Conservation (phyloP, 2,329 filamentous ascomycete species). For the Colletotrichum acutatum region DNA sequence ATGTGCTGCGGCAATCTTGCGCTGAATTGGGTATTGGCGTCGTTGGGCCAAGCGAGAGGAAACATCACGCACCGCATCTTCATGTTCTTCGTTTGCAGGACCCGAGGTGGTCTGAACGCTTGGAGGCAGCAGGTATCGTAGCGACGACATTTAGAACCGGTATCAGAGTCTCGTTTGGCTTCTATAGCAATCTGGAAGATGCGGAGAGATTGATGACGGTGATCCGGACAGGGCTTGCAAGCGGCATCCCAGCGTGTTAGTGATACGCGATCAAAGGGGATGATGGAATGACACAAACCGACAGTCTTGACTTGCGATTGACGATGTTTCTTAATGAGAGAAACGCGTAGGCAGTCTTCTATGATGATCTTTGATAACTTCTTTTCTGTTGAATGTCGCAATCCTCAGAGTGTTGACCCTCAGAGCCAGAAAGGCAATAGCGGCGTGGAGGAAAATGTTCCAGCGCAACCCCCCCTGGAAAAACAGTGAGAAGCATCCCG, state of each 20-base stretch:
- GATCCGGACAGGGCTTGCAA: not conserved
- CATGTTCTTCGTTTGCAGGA: slow-evolving; percentile 41
- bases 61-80: slow-evolving; percentile 43
- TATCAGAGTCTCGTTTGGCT: slow-evolving; percentile 42
- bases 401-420: too few species aligned
- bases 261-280: not conserved
- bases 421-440: too few species aligned
- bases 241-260: not conserved
- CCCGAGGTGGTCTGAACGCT: slow-evolving; percentile 37
- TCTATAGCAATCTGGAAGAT: slow-evolving; percentile 40
- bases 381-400: too few species aligned
- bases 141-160: slow-evolving; percentile 42
- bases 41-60: slow-evolving; percentile 37
- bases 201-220: slow-evolving; percentile 34
- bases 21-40: slow-evolving; percentile 38
- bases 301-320: too few species aligned
- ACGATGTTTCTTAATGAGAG: too few species aligned
- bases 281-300: too few species aligned
- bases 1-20: slow-evolving; percentile 37
- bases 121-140: slow-evolving; percentile 32
- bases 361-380: too few species aligned
- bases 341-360: too few species aligned
- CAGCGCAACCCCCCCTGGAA: too few species aligned
- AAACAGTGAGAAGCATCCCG: too few species aligned
- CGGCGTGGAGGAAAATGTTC: too few species aligned